Conservation (phyloP, 768 basidiomycete genomes). For the Epithele typhae region DNA sequence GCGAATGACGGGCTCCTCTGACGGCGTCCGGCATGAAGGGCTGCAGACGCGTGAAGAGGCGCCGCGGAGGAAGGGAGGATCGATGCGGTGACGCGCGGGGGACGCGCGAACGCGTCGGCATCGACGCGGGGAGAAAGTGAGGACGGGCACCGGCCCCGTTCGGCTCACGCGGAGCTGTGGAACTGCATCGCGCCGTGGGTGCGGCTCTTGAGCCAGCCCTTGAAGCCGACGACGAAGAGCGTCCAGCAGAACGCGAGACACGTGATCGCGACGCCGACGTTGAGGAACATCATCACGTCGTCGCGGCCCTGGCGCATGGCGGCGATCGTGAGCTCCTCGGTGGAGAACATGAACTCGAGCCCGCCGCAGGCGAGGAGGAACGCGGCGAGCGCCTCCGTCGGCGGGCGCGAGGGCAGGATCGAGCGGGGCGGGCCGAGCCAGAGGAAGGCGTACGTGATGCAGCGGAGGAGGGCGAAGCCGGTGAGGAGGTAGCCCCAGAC, state of each 20-base stretch:
- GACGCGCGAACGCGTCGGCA: no score
- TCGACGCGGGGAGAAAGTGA: no score
- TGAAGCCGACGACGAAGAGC: conserved; percentile 67
- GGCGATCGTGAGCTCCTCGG: conserved; percentile 84
- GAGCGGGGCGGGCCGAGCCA: conserved; percentile 84
- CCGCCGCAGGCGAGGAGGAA: conserved; percentile 89
- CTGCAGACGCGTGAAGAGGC: no score
- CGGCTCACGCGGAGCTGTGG: conserved; percentile 31
- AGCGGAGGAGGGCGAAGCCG: conserved; percentile 73
- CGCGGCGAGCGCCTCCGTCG: conserved; percentile 85
- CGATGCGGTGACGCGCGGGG: no score
- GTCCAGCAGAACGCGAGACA: conserved; percentile 87
- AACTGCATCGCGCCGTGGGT: conserved; percentile 27
- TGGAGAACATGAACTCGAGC: conserved; percentile 83
- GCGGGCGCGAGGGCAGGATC: conserved; percentile 86
- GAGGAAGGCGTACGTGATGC: conserved; percentile 91
- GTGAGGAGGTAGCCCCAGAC: conserved; percentile 90
- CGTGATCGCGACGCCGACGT: conserved; percentile 80
- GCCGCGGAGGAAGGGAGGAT: no score
- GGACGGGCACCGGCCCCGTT: no score
- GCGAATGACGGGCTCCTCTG: no score
- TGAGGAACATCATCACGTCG: conserved; percentile 86
- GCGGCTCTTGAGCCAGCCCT: conserved; percentile 70
- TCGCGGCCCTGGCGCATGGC: conserved; percentile 90
- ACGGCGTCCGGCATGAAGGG: no score